Conservation (phyloP, 495 filamentous ascomycete species). For the Hypoxylon lienhwacheense region DNA sequence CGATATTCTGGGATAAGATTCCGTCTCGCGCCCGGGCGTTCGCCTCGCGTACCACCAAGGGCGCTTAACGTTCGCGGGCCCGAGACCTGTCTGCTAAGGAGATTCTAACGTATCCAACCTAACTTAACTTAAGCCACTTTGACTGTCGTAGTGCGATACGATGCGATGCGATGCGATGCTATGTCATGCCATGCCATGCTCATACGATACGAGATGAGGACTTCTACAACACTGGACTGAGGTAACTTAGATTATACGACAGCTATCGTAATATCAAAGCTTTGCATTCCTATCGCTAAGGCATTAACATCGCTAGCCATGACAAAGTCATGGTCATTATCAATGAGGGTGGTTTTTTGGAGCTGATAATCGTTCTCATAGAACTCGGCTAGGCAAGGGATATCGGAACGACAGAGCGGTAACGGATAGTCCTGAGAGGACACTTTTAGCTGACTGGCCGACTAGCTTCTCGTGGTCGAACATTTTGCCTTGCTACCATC, state of each 20-base stretch:
- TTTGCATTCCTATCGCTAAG: neutral
- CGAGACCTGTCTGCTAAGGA: no score
- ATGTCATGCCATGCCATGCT: no score
- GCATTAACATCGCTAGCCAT: neutral
- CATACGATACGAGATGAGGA: neutral
- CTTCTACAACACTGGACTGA: neutral
- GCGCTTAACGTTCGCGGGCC: no score
- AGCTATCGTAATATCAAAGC: slow-evolving; percentile 1
- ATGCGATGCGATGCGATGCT: no score
- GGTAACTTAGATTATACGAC: neutral
- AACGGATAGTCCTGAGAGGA: slow-evolving; percentile 10
- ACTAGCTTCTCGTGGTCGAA: slow-evolving; percentile 25
- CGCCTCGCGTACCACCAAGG: no score
- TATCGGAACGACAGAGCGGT: slow-evolving; percentile 1
- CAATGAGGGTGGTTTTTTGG: neutral
- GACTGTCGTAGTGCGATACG: no score
- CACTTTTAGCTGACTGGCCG: slow-evolving; percentile 25
- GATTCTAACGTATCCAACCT: no score
- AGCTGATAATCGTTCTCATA: slow-evolving; percentile 1
- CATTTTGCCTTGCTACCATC: slow-evolving; percentile 1
- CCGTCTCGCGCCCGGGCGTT: no score
- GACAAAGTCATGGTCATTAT: neutral
- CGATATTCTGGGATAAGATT: no score
- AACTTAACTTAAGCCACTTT: no score
- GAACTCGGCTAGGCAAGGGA: neutral